Evolutionary conservation across 2,329 filamentous ascomycete species (phyloP), one percentile per base, ranked within the genome.

Genomic region (Orbilia blumenaviensis): DNA sequence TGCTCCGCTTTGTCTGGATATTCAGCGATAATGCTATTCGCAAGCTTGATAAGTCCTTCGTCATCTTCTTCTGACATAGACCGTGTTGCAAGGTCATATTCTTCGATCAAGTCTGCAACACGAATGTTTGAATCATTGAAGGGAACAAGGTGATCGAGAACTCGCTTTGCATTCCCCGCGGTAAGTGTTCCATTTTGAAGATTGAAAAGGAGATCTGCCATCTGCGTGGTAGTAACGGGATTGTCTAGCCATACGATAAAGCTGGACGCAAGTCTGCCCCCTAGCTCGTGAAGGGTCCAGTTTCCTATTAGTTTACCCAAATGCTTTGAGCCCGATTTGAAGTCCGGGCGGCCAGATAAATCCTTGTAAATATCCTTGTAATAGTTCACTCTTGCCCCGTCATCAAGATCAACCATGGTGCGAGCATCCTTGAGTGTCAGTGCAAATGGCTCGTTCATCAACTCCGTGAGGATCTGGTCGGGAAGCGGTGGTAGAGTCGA

Each of bases 381-480:
- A 82, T 94, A 97, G 79, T 97, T 90, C 2, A 95, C 84, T 44
- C 94, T 88, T 6, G 89, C 89, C 6, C 94, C 94, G 66, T 91
- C 88, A 78, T 98, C 92, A 0, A 96, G 85, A 6, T 88, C 87
- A 52, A 94, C 86, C 34, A 99, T 85, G 0, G 93, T 91, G 78
- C 92, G 87, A 0, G 94, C 94, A 80, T 99, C 95, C 81, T 95
- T 95, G 6, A 88, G 82, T 0, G 90, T 91, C 10, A 99, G 84
- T 0, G 88, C 88, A 80, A 92, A 93, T n/a, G 82, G 78, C 1
- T 86, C 83, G 0, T 84, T 79, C 0, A 89, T 86, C 1, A 96
- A 85, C 36, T 87, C 85, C 34, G 88, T 84, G 1, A 94, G 82
- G 68, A 92, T 88, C 14, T 86, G 84, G 78, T 97, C 93, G 0